Evolutionary conservation across 257 asterid species (phyloP).

Genomic region (Anisodus tanguticus): DNA sequence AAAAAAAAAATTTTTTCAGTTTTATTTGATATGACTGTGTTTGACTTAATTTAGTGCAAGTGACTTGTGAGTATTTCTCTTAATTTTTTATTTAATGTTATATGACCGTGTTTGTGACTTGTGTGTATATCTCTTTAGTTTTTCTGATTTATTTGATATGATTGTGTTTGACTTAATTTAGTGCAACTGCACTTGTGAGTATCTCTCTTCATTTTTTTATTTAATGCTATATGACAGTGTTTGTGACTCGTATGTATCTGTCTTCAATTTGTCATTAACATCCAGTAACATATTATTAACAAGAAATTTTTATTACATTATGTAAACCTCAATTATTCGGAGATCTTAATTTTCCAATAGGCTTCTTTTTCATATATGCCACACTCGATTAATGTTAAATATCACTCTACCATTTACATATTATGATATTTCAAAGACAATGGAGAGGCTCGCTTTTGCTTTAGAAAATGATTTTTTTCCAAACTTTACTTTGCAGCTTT

Average conservation of each 20-base stretch:
- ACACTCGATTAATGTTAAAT: neutral
- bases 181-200: neutral
- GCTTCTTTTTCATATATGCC: neutral
- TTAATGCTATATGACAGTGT: neutral
- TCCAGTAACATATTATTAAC: neutral
- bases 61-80: neutral
- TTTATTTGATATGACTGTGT: neutral
- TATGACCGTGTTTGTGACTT: no score
- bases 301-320: neutral
- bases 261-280: neutral
- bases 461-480: neutral
- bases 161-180: neutral
- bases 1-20: neutral
- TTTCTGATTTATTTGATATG: neutral
- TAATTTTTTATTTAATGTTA: neutral
- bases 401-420: neutral
- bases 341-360: neutral
- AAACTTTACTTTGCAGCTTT: constrained; percentile 28
- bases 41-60: neutral
- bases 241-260: neutral
- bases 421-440: neutral
- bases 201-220: neutral
- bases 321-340: neutral
- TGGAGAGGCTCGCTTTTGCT: neutral
- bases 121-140: no score